phyloP scores from a whole-genome alignment of 2,329 filamentous ascomycete genomes.

The Zymoseptoria tritici region DNA sequence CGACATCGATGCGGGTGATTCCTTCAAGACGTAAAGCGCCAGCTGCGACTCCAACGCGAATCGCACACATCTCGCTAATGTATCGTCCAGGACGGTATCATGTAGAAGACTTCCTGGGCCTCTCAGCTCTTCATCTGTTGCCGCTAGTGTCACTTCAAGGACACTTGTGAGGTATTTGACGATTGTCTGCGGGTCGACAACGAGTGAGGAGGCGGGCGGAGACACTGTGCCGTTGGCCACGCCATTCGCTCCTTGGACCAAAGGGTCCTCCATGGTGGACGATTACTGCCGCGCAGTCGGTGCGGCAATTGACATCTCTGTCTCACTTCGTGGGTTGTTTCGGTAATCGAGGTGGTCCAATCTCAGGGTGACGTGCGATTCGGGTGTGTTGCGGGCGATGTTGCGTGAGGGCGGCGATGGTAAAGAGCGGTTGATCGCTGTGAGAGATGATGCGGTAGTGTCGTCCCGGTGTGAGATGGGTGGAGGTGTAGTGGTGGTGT shows the following conservation, averaged over 20 bases:
- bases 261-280: conserved; percentile 31
- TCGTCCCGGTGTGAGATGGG: background rate
- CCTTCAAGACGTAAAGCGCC: conserved; percentile 87
- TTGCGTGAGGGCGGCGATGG: background rate
- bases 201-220: conserved; percentile 17
- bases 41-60: conserved; percentile 85
- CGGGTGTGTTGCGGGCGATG: background rate
- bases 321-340: background rate
- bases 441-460: background rate
- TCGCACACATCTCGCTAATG: conserved; percentile 75
- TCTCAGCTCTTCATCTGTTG: conserved; percentile 67
- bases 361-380: background rate
- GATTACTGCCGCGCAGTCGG: conserved; percentile 2
- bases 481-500: background rate
- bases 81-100: conserved; percentile 63
- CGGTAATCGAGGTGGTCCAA: too few species aligned
- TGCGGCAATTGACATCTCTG: conserved; percentile 7
- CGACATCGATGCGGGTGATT: conserved; percentile 46
- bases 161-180: conserved; percentile 43
- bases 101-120: conserved; percentile 76
- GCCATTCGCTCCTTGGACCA: conserved; percentile 29
- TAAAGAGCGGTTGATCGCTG: background rate
- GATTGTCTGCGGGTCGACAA: conserved; percentile 42
- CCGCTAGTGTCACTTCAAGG: conserved; percentile 43
- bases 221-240: conserved; percentile 25